Evolutionary conservation across 176 grass and related monocot genomes (phyloP), one percentile per base, ranked within the genome.

Genomic region (Urochloa ruziziensis): DNA sequence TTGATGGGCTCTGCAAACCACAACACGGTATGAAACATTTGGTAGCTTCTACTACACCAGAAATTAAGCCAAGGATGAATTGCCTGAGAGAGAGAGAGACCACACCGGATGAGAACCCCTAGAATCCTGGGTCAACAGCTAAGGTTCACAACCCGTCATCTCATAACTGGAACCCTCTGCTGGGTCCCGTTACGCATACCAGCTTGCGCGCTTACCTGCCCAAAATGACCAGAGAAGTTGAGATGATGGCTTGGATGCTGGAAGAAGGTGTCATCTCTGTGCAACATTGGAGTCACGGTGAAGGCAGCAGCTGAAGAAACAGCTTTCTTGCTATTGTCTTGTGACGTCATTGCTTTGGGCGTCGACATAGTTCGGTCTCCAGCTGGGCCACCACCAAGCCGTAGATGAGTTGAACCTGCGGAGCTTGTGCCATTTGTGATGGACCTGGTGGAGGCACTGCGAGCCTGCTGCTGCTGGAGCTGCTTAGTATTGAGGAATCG

Each of bases 11-110:
- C 73, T 83, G 48, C 57, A 36, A 74, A 73, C 34, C 67, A 67
- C 58, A 74, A 32, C 48, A 62, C 25, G 5, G 12, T 46, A 61
- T 37, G 61, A 62, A 23, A 66, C 61, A 74, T 78, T 72, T 42
- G 29, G 32, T 13, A 78, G 64, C 27, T 66, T 74, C 70, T 71
- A 86, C 56, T 65, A 82, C 78, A 29, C 27, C 59, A 80, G 11
- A 67, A 62, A 51, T 16, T 75, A 90, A 92, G 93, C 93, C 93
- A 95, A 95, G 88, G 85, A 90, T 90, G 90, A 95, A 73, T 95
- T 95, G 93, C 90, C 90, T 77, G 46, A 29, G 40, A 87, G 19
- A 61, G 19, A 61, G 27, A 42, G 34, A 83, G 62, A 89, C 56
- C 85, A 77, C 64, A 84, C n/a, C 24, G 47, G 37, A 53, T 48